Evolutionary conservation across 306 rosid species (phyloP).

Genomic region (Pyrus communis): DNA sequence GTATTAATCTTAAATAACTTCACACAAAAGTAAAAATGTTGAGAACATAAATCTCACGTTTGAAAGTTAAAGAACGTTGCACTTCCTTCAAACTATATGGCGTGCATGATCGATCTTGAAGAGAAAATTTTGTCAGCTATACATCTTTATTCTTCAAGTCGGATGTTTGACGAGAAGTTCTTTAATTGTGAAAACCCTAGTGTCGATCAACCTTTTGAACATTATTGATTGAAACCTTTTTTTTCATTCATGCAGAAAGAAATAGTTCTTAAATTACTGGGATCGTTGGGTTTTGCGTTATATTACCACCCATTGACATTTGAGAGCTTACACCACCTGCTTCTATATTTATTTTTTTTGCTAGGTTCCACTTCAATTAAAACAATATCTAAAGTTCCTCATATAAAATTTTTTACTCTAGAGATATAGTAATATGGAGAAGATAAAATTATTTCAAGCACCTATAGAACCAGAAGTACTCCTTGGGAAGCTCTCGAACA

Average conservation of each 20-base stretch:
- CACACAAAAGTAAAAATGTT: not conserved
- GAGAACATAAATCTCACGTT: not conserved
- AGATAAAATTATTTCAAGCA: too few species aligned
- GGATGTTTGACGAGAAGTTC: not conserved
- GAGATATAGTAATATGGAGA: too few species aligned
- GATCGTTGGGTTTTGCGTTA: not conserved
- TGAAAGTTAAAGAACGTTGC: not conserved
- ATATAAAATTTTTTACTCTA: too few species aligned
- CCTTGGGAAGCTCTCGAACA: slow-evolving; percentile 2
- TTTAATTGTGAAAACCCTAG: not conserved
- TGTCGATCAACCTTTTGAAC: not conserved
- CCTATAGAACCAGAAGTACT: too few species aligned
- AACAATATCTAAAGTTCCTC: not conserved
- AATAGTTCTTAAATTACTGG: not conserved
- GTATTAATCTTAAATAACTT: not conserved
- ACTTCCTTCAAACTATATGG: not conserved
- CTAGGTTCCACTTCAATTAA: not conserved
- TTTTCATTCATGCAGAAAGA: not conserved
- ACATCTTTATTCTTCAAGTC: not conserved
- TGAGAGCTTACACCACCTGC: slow-evolving; percentile 2
- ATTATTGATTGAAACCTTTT: not conserved
- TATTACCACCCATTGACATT: slow-evolving; percentile 7
- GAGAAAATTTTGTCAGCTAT: not conserved
- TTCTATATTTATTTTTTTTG: not conserved
- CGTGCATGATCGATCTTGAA: not conserved